These are phyloP conservation scores for Kodamaea alishanica DNA, from an alignment of 1,139 yeast species.

Conservation along the genomic window DNA sequence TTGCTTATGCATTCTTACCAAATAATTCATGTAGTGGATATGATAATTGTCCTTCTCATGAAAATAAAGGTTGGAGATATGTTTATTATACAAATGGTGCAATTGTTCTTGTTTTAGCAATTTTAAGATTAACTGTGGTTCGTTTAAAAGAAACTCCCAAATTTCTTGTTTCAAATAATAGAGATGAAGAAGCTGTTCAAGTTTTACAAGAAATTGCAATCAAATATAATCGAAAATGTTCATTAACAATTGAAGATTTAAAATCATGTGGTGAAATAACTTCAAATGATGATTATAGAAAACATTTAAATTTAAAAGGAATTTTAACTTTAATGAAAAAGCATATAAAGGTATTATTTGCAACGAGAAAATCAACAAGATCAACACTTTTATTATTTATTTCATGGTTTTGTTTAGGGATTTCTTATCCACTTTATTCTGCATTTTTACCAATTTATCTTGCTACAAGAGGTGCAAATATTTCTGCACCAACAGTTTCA, in stretches of 20 bases:
- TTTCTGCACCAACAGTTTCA: conserved; percentile 29
- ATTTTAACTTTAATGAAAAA: conserved; percentile 11
- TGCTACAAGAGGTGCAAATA: conserved; percentile 38
- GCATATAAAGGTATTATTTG: conserved; percentile 29
- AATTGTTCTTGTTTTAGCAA: conserved; percentile 28
- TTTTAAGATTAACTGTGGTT: conserved; percentile 30
- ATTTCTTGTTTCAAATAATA: conserved; percentile 29
- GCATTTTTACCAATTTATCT: conserved; percentile 37
- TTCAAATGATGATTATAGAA: conserved; percentile 17
- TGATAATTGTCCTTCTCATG: conserved; percentile 29
- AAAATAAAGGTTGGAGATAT: conserved; percentile 37
- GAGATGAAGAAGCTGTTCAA: conserved; percentile 33
- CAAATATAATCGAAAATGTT: conserved; percentile 27
- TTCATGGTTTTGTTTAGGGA: conserved; percentile 38
- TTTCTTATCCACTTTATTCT: conserved; percentile 38
- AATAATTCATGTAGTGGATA: conserved; percentile 23
- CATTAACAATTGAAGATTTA: conserved; percentile 28
- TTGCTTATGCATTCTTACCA: conserved; percentile 34
- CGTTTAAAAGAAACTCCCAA: conserved; percentile 35
- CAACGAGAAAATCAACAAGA: conserved; percentile 22
- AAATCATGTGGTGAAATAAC: conserved; percentile 26
- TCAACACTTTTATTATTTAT: conserved; percentile 28
- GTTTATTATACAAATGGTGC: conserved; percentile 32
- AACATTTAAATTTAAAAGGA: conserved; percentile 13
- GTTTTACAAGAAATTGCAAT: conserved; percentile 26